Evolutionary conservation across 345 rosid genomes (phyloP).

Genomic region (Rhodomyrtus tomentosa): DNA sequence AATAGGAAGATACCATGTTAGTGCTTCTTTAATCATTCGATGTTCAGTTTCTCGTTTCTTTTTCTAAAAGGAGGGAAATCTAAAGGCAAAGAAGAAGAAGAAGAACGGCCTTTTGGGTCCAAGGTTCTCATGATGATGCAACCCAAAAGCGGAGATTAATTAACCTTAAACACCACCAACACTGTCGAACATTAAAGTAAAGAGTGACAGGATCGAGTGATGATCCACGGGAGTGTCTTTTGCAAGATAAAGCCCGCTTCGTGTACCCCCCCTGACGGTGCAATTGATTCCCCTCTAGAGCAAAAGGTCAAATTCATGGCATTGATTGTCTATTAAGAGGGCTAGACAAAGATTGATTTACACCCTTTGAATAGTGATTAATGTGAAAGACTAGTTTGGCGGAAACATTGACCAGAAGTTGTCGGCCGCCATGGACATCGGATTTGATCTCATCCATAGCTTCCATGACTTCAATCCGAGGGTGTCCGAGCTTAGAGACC

Average conservation of each 20-base stretch:
- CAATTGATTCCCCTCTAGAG: background rate
- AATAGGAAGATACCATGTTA: background rate
- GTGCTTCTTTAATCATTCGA: background rate
- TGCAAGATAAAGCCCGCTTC: background rate
- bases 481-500: background rate
- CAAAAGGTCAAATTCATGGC: background rate
- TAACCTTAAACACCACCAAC: background rate
- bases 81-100: background rate
- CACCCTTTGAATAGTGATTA: background rate
- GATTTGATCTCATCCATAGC: background rate
- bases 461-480: background rate
- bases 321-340: background rate
- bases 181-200: background rate
- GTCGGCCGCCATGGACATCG: background rate
- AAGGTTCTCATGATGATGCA: background rate
- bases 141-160: background rate
- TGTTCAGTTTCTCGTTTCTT: background rate
- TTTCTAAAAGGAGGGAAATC: background rate
- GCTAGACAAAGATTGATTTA: background rate
- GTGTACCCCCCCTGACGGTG: background rate
- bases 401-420: background rate
- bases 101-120: background rate
- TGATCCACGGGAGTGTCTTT: background rate
- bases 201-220: background rate
- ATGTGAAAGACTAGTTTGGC: background rate